Evolutionary conservation across 768 basidiomycete genomes (phyloP).

Genomic region (Rhizopogon vinicolor): DNA sequence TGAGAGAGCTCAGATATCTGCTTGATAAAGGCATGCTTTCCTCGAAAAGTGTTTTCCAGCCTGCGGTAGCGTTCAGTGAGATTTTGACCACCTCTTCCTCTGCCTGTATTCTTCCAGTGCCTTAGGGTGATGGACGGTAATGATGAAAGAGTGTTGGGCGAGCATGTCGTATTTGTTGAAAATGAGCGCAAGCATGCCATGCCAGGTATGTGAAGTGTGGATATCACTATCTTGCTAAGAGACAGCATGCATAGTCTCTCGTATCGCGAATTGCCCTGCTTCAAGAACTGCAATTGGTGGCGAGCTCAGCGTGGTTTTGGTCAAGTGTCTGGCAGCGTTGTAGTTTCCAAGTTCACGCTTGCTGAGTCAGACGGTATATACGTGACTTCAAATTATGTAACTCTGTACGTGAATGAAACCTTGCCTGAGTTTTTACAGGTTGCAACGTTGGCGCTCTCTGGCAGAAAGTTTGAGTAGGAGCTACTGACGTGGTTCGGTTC

Average conservation of each 20-base stretch:
- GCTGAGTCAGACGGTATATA: too few relatives aligned
- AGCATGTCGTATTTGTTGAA: background rate
- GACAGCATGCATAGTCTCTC: slow-evolving; percentile 16
- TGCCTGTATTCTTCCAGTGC: background rate
- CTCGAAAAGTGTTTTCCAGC: slow-evolving; percentile 51
- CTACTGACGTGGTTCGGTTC: too few relatives aligned
- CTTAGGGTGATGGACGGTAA: background rate
- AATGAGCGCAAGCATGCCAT: slow-evolving; percentile 3
- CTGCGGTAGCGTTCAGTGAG: slow-evolving; percentile 50
- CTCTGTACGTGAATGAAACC: too few relatives aligned
- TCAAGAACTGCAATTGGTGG: background rate
- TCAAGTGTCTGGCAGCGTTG: too few relatives aligned
- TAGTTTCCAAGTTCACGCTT: too few relatives aligned
- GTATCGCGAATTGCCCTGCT: background rate
- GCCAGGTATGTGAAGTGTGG: background rate
- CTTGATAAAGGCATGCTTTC: slow-evolving; percentile 33
- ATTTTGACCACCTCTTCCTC: slow-evolving; percentile 47
- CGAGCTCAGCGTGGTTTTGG: too few relatives aligned
- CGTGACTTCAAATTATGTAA: too few relatives aligned
- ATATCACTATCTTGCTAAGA: slow-evolving; percentile 3
- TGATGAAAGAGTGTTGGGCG: background rate
- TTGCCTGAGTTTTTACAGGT: too few relatives aligned
- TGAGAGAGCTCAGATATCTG: slow-evolving; percentile 23
- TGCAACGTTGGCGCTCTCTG: too few relatives aligned
- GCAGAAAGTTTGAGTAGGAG: too few relatives aligned